Evolutionary conservation across 495 filamentous ascomycete genomes (phyloP).

Genomic region (Hypoxylon rickii): DNA sequence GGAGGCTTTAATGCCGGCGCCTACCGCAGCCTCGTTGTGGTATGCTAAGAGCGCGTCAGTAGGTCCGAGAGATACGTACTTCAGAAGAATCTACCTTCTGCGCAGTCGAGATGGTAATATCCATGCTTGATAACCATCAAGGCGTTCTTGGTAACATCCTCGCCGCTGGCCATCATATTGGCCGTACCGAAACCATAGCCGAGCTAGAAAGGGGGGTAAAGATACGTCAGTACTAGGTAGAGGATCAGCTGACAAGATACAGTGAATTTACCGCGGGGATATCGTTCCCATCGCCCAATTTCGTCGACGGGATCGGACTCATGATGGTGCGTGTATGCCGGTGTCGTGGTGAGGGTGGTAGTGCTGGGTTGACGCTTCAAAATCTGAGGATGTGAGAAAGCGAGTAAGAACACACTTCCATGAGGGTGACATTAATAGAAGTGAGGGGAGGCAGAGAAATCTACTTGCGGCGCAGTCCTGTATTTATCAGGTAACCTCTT

Average conservation of each 20-base stretch:
- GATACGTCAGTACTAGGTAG: too few species aligned
- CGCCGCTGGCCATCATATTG: slow-evolving; percentile 49
- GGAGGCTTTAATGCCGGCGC: too few species aligned
- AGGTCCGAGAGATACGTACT: neutral
- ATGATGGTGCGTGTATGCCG: too few species aligned
- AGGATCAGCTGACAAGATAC: neutral
- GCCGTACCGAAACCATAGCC: slow-evolving; percentile 70
- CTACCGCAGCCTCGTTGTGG: too few species aligned
- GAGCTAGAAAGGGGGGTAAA: slow-evolving; percentile 56
- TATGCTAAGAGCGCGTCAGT: slow-evolving; percentile 45
- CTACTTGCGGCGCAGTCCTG: too few species aligned
- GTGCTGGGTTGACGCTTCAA: too few species aligned
- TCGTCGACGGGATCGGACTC: neutral
- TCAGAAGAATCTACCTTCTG: slow-evolving; percentile 54
- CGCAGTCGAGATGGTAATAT: slow-evolving; percentile 77
- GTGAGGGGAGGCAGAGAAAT: too few species aligned
- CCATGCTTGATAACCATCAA: slow-evolving; percentile 71
- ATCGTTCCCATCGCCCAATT: neutral
- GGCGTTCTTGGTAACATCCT: slow-evolving; percentile 59
- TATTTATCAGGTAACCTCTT: too few species aligned
- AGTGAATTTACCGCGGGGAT: neutral
- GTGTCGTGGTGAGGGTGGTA: too few species aligned
- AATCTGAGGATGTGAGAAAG: too few species aligned
- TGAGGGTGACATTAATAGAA: too few species aligned
- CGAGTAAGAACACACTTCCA: too few species aligned